Conservation (phyloP, 2,329 filamentous ascomycete genomes). For the Pseudogymnoascus sp. region DNA sequence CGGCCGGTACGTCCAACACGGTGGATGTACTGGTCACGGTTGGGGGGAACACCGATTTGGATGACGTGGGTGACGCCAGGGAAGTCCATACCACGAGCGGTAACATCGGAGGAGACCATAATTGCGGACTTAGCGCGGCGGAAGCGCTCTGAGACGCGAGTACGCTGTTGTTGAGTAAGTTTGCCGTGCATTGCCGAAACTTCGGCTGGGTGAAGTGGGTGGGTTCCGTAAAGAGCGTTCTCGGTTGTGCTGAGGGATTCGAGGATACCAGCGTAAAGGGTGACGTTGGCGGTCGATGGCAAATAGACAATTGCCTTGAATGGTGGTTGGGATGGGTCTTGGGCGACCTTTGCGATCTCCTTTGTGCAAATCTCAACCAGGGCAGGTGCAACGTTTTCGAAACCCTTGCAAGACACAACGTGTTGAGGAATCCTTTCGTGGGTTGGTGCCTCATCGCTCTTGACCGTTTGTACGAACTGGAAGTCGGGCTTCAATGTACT, state of each 20-base stretch:
- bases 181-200: constrained; percentile 63
- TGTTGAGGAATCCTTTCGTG: constrained; percentile 80
- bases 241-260: constrained; percentile 17
- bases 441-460: constrained; percentile 72
- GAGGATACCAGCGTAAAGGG: constrained; percentile 52
- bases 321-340: constrained; percentile 14
- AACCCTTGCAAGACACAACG: constrained; percentile 54
- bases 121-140: constrained; percentile 51
- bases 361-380: constrained; percentile 45
- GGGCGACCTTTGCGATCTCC: constrained; percentile 26
- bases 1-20: constrained; percentile 69
- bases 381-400: constrained; percentile 69
- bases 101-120: constrained; percentile 72
- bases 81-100: constrained; percentile 76
- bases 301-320: constrained; percentile 97
- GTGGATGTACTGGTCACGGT: constrained; percentile 66
- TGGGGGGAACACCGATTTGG: constrained; percentile 56
- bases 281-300: constrained; percentile 65
- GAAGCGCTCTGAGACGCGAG: constrained; percentile 64
- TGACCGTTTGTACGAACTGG: constrained; percentile 80
- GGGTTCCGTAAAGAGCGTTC: constrained; percentile 15
- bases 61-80: constrained; percentile 71
- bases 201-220: constrained; percentile 22
- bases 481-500: constrained; percentile 72
- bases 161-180: constrained; percentile 62